Conservation (phyloP, 2,329 filamentous ascomycete species). For the Fusarium abutilonis region DNA sequence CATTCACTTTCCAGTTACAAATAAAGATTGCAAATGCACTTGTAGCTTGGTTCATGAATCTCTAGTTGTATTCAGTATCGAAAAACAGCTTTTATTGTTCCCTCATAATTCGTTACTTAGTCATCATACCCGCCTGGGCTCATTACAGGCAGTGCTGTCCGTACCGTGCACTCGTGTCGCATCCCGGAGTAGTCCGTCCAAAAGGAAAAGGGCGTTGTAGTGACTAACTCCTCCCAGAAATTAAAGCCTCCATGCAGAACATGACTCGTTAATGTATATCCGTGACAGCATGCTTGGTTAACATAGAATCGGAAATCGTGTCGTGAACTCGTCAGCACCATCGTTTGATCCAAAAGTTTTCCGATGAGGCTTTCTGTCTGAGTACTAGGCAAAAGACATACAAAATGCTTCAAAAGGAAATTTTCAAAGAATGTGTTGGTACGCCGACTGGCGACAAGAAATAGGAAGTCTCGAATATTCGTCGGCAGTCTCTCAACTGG, state of each 20-base stretch:
- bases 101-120: constrained; percentile 55
- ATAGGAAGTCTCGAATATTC: constrained; percentile 19
- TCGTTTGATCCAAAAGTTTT: constrained; percentile 44
- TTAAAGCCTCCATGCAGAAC: constrained; percentile 55
- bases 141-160: constrained; percentile 52
- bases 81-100: constrained; percentile 53
- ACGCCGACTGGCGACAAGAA: constrained; percentile 5
- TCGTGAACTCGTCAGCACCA: constrained; percentile 53
- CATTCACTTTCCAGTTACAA: too few species aligned
- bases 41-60: constrained; percentile 21
- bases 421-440: constrained; percentile 35
- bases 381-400: constrained; percentile 45
- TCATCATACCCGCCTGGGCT: constrained; percentile 50
- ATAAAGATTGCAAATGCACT: constrained; percentile 4
- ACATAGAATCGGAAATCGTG: constrained; percentile 49
- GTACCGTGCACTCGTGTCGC: constrained; percentile 47
- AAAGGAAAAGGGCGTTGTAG: constrained; percentile 40
- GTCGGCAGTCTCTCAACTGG: constrained; percentile 5
- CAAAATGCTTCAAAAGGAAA: constrained; percentile 36
- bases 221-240: constrained; percentile 36
- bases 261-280: constrained; percentile 58
- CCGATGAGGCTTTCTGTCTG: constrained; percentile 44
- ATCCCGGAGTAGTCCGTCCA: constrained; percentile 43
- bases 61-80: constrained; percentile 42
- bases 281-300: constrained; percentile 50